A percentile compares a stretch with the other conserved stretches of the same genome.
phyloP scores from a whole-genome alignment of 1,284 basidiomycete genomes.

The Termitomyces sp. region DNA sequence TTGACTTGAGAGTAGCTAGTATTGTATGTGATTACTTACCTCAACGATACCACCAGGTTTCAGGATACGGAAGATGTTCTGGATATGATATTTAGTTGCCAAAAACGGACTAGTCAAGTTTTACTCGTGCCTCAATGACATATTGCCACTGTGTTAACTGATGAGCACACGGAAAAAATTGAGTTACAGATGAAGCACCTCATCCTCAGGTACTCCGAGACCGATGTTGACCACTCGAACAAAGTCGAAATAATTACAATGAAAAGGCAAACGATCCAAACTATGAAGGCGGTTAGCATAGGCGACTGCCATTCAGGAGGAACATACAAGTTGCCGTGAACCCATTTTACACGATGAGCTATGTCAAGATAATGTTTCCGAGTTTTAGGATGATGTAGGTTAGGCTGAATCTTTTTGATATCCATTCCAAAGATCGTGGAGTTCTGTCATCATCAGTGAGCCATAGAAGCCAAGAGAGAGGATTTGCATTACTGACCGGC shows the following conservation, averaged over 20 bases:
- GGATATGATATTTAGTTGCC: constrained; percentile 12
- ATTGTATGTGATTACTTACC: constrained; percentile 32
- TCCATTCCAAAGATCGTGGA: constrained; percentile 60
- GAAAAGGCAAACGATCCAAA: constrained; percentile 59
- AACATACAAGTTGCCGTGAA: constrained; percentile 61
- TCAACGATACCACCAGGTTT: constrained; percentile 59
- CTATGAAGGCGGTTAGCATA: constrained; percentile 30
- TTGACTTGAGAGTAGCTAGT: background rate
- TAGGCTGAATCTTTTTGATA: constrained; percentile 51
- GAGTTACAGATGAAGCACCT: constrained; percentile 36
- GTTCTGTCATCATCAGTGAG: constrained; percentile 32
- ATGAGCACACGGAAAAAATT: constrained; percentile 7
- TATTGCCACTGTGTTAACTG: constrained; percentile 40
- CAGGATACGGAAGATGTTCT: constrained; percentile 66
- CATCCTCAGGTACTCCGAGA: constrained; percentile 65
- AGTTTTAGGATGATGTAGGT: constrained; percentile 28
- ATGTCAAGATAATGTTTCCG: constrained; percentile 33
- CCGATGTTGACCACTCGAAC: constrained; percentile 60
- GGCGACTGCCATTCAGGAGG: constrained; percentile 1
- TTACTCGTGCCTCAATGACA: constrained; percentile 41
- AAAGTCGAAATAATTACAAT: constrained; percentile 53
- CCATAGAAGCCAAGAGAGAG: background rate
- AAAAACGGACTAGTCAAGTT: constrained; percentile 5
- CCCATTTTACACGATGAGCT: constrained; percentile 53
- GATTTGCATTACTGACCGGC: constrained; percentile 41